A percentile compares a stretch with the other conserved stretches of the same genome.
Evolutionary conservation across 2,329 filamentous ascomycete species (phyloP).

Genomic region (Aaosphaeria arxii): DNA sequence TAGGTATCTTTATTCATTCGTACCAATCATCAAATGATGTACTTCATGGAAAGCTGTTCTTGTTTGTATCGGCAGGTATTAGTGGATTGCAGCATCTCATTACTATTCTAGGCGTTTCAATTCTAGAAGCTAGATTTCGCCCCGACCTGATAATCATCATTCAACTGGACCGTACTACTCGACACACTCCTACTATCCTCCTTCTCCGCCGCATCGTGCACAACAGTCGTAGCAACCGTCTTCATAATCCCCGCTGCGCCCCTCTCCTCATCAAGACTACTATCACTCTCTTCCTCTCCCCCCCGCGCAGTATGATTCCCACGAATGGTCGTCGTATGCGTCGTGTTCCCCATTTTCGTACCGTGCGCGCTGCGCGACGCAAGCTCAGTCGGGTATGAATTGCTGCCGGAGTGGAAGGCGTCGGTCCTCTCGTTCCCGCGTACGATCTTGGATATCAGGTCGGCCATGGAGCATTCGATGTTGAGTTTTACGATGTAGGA

Average conservation of each 20-base stretch:
- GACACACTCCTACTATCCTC: not conserved
- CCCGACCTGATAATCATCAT: not conserved
- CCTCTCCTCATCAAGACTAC: not conserved
- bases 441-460: constrained; percentile 31
- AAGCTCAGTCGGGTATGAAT: not conserved
- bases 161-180: not conserved
- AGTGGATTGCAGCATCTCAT: no score
- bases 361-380: not conserved
- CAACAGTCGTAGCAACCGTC: not conserved
- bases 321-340: not conserved
- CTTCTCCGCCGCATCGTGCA: not conserved
- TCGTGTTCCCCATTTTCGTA: not conserved
- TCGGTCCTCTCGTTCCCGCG: constrained; percentile 11
- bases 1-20: no score
- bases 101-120: no score
- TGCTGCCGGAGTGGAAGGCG: not conserved
- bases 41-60: no score
- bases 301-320: not conserved
- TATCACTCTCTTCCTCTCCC: not conserved
- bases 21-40: no score
- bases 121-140: not conserved
- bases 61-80: no score
- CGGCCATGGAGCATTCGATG: constrained; percentile 47
- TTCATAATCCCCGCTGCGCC: not conserved
- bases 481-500: constrained; percentile 48